Evolutionary conservation across 2,329 filamentous ascomycete species (phyloP).

Genomic region (Phialophora verrucosa): DNA sequence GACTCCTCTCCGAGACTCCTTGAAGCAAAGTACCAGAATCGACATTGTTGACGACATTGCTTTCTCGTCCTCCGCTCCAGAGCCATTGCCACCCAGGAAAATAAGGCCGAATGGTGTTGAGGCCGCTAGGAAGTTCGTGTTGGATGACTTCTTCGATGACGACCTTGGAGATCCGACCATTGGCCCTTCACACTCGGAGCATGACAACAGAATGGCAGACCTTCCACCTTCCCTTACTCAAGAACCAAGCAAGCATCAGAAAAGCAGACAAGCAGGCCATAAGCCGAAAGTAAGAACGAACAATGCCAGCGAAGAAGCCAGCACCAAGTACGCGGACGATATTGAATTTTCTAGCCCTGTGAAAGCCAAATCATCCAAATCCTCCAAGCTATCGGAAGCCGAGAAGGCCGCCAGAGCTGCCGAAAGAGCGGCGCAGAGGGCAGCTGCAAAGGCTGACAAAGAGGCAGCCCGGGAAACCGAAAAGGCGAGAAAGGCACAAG

Average conservation of each 20-base stretch:
- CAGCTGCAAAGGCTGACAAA: constrained; percentile 53
- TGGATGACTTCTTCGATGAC: constrained; percentile 46
- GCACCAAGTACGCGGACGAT: constrained; percentile 26
- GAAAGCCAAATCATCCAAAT: constrained; percentile 36
- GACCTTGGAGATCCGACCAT: constrained; percentile 41
- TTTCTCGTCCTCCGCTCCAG: constrained; percentile 50
- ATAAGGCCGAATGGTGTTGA: not conserved
- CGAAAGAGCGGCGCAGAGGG: constrained; percentile 48
- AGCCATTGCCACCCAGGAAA: constrained; percentile 32
- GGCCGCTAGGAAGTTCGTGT: constrained; percentile 27
- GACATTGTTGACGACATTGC: constrained; percentile 48
- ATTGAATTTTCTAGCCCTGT: constrained; percentile 49
- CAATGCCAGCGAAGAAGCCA: constrained; percentile 29
- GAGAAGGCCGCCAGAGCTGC: constrained; percentile 43
- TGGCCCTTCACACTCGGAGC: constrained; percentile 34
- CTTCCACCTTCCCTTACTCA: constrained; percentile 46
- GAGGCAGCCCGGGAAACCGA: constrained; percentile 63
- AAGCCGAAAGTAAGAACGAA: constrained; percentile 23
- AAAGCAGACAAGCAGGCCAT: constrained; percentile 1
- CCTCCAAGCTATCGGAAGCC: constrained; percentile 7
- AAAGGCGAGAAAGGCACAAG: constrained; percentile 55
- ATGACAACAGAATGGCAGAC: constrained; percentile 50
- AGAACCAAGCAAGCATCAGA: constrained; percentile 25
- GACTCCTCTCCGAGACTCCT: not conserved
- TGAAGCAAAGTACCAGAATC: not conserved